phyloP scores from a whole-genome alignment of 345 rosid species.

The Populus davidiana region DNA sequence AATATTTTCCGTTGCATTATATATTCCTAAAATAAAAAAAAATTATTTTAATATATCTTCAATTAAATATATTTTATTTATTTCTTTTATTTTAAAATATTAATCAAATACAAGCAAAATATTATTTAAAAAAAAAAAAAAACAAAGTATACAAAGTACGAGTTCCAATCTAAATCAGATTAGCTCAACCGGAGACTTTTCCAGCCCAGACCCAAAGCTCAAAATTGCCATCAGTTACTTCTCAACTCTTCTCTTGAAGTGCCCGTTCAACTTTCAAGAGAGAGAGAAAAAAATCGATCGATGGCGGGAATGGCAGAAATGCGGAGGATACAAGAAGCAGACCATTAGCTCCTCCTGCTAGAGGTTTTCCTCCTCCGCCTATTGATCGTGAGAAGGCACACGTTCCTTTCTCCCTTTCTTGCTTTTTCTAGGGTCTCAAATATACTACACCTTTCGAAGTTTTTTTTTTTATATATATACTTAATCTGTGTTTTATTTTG shows the following conservation, averaged over 20 bases:
- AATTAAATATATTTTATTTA: too few relatives aligned
- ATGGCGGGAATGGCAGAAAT: constrained; percentile 59
- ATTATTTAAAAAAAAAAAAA: too few relatives aligned
- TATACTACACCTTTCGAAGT: not conserved
- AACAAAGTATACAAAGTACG: too few relatives aligned
- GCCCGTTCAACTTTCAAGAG: too few relatives aligned
- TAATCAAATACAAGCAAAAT: too few relatives aligned
- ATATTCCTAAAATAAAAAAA: too few relatives aligned
- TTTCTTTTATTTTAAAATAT: too few relatives aligned
- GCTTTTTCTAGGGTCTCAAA: constrained; percentile 28
- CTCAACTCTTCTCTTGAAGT: too few relatives aligned
- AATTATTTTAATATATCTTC: too few relatives aligned
- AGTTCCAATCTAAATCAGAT: not conserved
- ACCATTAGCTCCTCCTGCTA: constrained; percentile 49
- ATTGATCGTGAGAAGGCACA: constrained; percentile 85
- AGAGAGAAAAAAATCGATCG: constrained; percentile 16
- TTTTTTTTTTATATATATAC: not conserved
- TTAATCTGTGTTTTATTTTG: too few relatives aligned
- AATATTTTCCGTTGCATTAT: too few relatives aligned
- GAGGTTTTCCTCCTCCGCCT: constrained; percentile 57
- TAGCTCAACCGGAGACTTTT: not conserved
- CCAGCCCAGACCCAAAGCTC: not conserved
- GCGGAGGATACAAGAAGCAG: constrained; percentile 57
- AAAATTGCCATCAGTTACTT: too few relatives aligned
- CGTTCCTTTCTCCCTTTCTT: not conserved